Percentiles rank a stretch among this genome's conserved stretches.
Evolutionary conservation across 2,329 filamentous ascomycete genomes (phyloP).

Genomic region (Cladosporium velox): DNA sequence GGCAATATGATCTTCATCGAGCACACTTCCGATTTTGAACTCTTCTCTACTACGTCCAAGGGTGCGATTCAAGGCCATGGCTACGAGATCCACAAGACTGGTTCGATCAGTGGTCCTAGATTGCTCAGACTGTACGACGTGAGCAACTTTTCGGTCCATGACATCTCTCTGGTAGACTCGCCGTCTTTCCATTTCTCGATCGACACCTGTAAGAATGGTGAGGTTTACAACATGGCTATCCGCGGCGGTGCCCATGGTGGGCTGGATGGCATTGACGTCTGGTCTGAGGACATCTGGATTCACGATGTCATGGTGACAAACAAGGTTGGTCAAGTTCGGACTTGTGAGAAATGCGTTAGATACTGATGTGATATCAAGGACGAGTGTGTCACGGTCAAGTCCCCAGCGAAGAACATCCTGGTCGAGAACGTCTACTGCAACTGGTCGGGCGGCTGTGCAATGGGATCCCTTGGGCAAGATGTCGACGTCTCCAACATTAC

Average conservation of each 20-base stretch:
- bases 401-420: constrained; percentile 55
- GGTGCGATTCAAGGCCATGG: constrained; percentile 57
- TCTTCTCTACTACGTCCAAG: constrained; percentile 55
- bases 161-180: constrained; percentile 52
- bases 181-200: constrained; percentile 55
- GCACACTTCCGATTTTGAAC: constrained; percentile 54
- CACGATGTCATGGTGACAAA: constrained; percentile 64
- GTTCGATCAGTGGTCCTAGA: constrained; percentile 45
- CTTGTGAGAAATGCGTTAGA: not conserved
- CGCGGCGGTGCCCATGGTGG: constrained; percentile 55
- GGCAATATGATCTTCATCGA: constrained; percentile 59
- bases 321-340: constrained; percentile 43
- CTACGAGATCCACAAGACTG: constrained; percentile 50
- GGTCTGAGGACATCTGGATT: constrained; percentile 57
- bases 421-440: constrained; percentile 64
- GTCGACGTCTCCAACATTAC: constrained; percentile 55
- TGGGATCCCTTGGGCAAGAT: constrained; percentile 56
- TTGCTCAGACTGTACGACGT: constrained; percentile 50
- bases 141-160: constrained; percentile 52
- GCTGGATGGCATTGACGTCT: constrained; percentile 60
- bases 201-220: constrained; percentile 54
- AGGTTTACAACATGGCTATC: constrained; percentile 59
- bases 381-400: constrained; percentile 61
- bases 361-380: constrained; percentile 33
- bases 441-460: constrained; percentile 59